Conservation (phyloP, 768 basidiomycete genomes). For the Lactarius akahatsu region DNA sequence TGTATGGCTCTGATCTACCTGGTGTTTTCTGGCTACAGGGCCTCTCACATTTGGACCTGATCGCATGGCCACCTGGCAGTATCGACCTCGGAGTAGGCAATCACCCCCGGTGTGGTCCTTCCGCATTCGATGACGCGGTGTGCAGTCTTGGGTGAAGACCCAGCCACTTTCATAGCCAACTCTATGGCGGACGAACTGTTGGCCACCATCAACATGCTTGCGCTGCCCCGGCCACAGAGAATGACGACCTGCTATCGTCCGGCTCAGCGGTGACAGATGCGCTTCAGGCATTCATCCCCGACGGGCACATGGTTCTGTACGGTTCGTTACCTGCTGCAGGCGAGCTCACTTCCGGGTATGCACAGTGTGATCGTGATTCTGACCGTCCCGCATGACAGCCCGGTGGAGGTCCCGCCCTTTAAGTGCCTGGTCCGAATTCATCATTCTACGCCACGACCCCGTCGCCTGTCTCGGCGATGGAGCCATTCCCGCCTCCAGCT, state of each 20-base stretch:
- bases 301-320: neutral
- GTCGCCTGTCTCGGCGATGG: neutral
- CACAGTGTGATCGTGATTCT: neutral
- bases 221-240: neutral
- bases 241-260: neutral
- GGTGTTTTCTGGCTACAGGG: slow-evolving; percentile 3
- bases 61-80: slow-evolving; percentile 11
- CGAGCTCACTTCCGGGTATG: neutral
- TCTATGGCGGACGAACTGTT: slow-evolving; percentile 6
- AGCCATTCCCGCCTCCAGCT: neutral
- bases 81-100: slow-evolving; percentile 18
- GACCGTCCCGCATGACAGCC: neutral
- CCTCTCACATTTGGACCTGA: neutral
- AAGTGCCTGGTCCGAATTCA: neutral
- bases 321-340: neutral
- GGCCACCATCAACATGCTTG: slow-evolving; percentile 5
- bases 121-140: neutral
- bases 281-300: slow-evolving; percentile 9
- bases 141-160: slow-evolving; percentile 10
- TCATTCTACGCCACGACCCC: slow-evolving; percentile 9
- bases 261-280: neutral
- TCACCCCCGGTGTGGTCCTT: slow-evolving; percentile 6
- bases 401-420: neutral
- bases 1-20: neutral
- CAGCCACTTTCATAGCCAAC: slow-evolving; percentile 9